Conservation (phyloP, 306 rosid genomes). For the Nissolia schottii region DNA sequence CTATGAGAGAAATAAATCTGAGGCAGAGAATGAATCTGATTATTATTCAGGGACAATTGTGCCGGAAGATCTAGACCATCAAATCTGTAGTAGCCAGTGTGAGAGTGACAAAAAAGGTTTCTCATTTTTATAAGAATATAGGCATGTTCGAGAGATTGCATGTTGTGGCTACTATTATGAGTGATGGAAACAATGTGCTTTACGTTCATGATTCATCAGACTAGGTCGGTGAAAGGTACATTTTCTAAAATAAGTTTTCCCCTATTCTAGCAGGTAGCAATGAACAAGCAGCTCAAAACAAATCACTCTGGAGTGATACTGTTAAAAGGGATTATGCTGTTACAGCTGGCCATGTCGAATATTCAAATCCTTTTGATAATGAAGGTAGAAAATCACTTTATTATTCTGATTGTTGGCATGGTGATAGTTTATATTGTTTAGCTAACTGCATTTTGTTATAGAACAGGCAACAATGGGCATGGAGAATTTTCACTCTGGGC, state of each 20-base stretch:
- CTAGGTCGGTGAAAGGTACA: constrained; percentile 15
- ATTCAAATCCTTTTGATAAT: background rate
- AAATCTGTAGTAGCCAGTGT: constrained; percentile 30
- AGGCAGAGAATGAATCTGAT: constrained; percentile 36
- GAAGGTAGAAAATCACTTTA: constrained; percentile 17
- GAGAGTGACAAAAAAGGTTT: constrained; percentile 45
- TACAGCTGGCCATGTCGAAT: background rate
- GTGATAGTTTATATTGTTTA: background rate
- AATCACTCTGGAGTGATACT: constrained; percentile 23
- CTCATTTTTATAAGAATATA: background rate
- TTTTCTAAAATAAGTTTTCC: constrained; percentile 25
- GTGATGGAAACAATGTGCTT: constrained; percentile 5
- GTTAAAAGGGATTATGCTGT: constrained; percentile 2
- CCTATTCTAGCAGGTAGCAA: constrained; percentile 23
- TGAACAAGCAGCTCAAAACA: constrained; percentile 10
- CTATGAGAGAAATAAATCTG: constrained; percentile 35
- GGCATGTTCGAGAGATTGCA: constrained; percentile 22
- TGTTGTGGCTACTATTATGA: constrained; percentile 7
- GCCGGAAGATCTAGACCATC: constrained; percentile 25
- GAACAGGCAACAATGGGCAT: constrained; percentile 40
- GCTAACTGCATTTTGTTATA: background rate
- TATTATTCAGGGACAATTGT: constrained; percentile 20
- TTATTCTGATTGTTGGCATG: background rate
- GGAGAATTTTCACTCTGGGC: constrained; percentile 39
- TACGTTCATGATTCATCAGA: constrained; percentile 7